Evolutionary conservation across 805 yeast genomes (phyloP).

Genomic region (Schizosaccharomyces lindneri): DNA sequence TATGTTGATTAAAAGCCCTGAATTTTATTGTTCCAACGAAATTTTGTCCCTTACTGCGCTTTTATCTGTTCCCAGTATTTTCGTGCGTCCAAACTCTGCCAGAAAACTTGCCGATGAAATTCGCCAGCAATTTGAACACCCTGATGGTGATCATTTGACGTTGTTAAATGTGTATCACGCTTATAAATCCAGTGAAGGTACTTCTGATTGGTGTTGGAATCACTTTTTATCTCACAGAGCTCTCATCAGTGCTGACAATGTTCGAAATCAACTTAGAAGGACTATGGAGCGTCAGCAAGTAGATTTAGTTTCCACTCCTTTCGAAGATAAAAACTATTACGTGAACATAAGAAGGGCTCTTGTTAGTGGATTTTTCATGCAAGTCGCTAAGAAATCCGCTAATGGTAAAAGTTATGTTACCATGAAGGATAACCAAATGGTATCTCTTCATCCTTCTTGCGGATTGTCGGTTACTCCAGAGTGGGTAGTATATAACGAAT

Average conservation of each 20-base stretch:
- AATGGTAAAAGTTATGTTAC: conserved; percentile 58
- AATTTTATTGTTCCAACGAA: conserved; percentile 68
- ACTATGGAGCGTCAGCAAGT: conserved; percentile 64
- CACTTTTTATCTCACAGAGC: conserved; percentile 69
- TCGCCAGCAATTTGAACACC: conserved; percentile 67
- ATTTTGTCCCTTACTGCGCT: conserved; percentile 70
- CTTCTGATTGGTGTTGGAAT: conserved; percentile 70
- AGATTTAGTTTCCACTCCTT: conserved; percentile 43
- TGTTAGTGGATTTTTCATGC: conserved; percentile 91
- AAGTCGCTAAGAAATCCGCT: conserved; percentile 66
- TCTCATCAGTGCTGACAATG: conserved; percentile 61
- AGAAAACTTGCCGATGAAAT: conserved; percentile 78
- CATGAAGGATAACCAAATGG: conserved; percentile 89
- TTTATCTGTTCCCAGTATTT: conserved; percentile 80
- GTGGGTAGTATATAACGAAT: conserved; percentile 87
- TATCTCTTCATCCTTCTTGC: conserved; percentile 77
- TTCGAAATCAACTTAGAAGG: conserved; percentile 57
- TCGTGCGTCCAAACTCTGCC: conserved; percentile 75
- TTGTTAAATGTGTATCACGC: conserved; percentile 70
- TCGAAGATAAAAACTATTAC: conserved; percentile 31
- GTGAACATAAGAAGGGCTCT: conserved; percentile 62
- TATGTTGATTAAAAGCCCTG: conserved; percentile 68
- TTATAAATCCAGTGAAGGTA: conserved; percentile 20
- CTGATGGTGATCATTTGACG: conserved; percentile 87
- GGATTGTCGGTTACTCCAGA: conserved; percentile 71